phyloP scores from a whole-genome alignment of 1,284 basidiomycete species.

The Stereum hirsutum region DNA sequence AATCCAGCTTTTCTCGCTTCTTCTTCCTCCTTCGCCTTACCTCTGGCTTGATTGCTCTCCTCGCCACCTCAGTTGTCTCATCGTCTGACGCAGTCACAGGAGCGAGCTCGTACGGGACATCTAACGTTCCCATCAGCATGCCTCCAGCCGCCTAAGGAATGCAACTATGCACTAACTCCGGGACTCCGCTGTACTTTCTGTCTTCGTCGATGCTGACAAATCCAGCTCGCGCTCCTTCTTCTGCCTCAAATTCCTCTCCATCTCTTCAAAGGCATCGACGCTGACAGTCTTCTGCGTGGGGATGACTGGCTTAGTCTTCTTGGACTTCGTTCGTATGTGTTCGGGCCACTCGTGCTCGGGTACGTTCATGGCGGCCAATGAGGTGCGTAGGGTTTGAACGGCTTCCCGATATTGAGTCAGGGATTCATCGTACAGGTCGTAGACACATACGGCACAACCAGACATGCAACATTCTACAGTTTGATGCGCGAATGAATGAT shows the following conservation, averaged over 20 bases:
- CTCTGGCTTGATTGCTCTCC: neutral
- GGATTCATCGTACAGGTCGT: conserved; percentile 79
- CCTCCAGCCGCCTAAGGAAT: neutral
- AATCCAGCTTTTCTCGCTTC: conserved; percentile 10
- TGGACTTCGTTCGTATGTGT: conserved; percentile 20
- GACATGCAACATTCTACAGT: conserved; percentile 84
- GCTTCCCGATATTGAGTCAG: conserved; percentile 56
- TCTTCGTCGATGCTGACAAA: too few species aligned
- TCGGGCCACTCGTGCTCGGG: conserved; percentile 61
- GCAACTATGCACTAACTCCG: neutral
- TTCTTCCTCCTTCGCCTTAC: conserved; percentile 7
- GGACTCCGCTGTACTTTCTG: neutral
- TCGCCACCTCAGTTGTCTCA: neutral
- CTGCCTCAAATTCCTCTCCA: conserved; percentile 46
- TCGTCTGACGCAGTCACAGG: neutral
- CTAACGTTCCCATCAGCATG: neutral
- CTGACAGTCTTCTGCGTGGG: conserved; percentile 16
- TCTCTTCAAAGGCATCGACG: conserved; percentile 54
- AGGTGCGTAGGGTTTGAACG: conserved; percentile 38
- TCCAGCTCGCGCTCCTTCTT: conserved; percentile 27
- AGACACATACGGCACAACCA: conserved; percentile 82
- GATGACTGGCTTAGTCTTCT: neutral
- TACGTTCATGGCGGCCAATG: conserved; percentile 40
- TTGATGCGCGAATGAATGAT: too few species aligned
- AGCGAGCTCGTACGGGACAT: neutral